Evolutionary conservation across 306 rosid genomes (phyloP).

Genomic region (Oemleria cerasiformis): DNA sequence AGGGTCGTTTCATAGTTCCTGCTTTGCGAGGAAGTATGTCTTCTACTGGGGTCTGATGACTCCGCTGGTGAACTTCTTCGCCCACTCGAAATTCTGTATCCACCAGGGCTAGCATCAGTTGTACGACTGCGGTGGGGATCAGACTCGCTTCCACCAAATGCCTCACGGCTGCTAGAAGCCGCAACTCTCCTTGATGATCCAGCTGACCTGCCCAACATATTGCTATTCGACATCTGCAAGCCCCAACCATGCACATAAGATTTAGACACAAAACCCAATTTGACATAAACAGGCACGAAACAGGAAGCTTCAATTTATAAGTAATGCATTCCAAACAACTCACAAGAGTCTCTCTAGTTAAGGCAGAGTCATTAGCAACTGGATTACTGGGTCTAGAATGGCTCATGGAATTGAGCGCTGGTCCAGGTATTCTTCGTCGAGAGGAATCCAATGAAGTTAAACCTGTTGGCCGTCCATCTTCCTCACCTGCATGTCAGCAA

Average conservation of each 20-base stretch:
- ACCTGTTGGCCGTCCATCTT: conserved; percentile 70
- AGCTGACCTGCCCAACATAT: conserved; percentile 63
- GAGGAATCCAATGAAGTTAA: conserved; percentile 67
- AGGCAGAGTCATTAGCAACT: conserved; percentile 31
- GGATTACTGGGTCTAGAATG: conserved; percentile 44
- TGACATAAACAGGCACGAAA: background rate
- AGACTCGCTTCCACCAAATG: conserved; percentile 65
- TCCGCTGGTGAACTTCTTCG: conserved; percentile 69
- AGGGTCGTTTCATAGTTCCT: conserved; percentile 73
- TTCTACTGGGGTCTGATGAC: conserved; percentile 60
- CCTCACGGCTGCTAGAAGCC: conserved; percentile 72
- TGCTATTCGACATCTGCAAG: conserved; percentile 56
- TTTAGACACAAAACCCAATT: background rate
- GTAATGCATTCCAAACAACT: conserved; percentile 26
- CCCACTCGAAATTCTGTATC: conserved; percentile 57
- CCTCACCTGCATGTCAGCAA: conserved; percentile 50
- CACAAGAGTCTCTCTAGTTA: conserved; percentile 42
- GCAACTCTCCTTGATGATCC: conserved; percentile 89
- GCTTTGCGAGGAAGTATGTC: conserved; percentile 54
- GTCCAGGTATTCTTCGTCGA: conserved; percentile 68
- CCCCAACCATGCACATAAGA: conserved; percentile 9
- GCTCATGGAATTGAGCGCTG: conserved; percentile 54
- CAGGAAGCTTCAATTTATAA: background rate
- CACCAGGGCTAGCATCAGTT: conserved; percentile 72
- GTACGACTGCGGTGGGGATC: conserved; percentile 58